Evolutionary conservation across 345 rosid genomes (phyloP).

Genomic region (Alliaria petiolata): DNA sequence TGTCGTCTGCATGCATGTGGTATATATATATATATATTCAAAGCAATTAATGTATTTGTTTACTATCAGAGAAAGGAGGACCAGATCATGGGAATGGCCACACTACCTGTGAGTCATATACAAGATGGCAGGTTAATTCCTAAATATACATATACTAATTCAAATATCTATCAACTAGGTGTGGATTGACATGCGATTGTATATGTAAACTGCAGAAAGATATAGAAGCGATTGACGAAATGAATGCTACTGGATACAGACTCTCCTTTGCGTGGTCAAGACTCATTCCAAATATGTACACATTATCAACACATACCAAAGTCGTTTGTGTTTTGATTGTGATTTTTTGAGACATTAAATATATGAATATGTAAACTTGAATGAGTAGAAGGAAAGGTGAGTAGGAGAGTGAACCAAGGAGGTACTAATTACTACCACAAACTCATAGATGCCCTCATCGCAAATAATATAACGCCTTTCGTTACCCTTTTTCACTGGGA

Average conservation of each 20-base stretch:
- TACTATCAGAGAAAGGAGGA: too few relatives aligned
- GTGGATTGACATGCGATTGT: background rate
- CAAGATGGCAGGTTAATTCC: too few relatives aligned
- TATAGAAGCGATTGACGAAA: background rate
- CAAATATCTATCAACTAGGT: background rate
- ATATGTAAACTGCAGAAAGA: slow-evolving; percentile 6
- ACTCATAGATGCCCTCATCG: slow-evolving; percentile 38
- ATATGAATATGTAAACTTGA: background rate
- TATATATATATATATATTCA: too few relatives aligned
- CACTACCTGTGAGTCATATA: too few relatives aligned
- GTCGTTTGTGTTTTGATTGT: too few relatives aligned
- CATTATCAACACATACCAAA: too few relatives aligned
- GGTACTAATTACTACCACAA: slow-evolving; percentile 39
- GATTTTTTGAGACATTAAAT: background rate
- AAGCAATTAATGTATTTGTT: too few relatives aligned
- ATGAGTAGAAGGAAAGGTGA: slow-evolving; percentile 31
- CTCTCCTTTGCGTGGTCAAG: too few relatives aligned
- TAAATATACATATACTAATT: too few relatives aligned
- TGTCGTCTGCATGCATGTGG: too few relatives aligned
- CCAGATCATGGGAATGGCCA: too few relatives aligned
- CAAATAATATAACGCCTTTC: slow-evolving; percentile 34
- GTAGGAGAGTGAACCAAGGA: slow-evolving; percentile 34
- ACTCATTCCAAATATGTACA: too few relatives aligned
- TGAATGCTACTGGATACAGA: background rate
- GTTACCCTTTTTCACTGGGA: slow-evolving; percentile 47